Conservation (phyloP, 805 yeast genomes). For the Torulaspora gathmanii region DNA sequence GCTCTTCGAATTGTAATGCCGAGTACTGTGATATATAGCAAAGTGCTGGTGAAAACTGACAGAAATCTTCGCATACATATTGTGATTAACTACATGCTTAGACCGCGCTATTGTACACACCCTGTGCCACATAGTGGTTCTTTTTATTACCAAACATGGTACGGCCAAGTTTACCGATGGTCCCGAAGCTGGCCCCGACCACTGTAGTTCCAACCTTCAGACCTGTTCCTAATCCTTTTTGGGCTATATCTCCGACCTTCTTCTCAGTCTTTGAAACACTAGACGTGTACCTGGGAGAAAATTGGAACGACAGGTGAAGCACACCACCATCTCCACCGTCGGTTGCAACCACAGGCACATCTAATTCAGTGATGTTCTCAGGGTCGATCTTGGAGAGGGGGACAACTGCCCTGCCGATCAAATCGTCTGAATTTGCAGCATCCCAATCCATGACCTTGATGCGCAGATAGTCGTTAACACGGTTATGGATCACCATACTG, state of each 20-base stretch:
- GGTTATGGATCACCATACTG: constrained; percentile 51
- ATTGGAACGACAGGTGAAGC: constrained; percentile 52
- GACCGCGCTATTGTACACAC: constrained; percentile 13
- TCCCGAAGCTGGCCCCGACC: constrained; percentile 43
- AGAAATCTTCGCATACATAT: neutral
- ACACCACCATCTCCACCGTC: constrained; percentile 52
- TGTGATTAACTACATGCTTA: neutral
- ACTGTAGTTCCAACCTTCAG: constrained; percentile 42
- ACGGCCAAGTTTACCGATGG: constrained; percentile 41
- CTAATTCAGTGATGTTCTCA: constrained; percentile 45
- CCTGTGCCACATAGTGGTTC: constrained; percentile 16
- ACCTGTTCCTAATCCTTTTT: constrained; percentile 48
- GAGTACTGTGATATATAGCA: too few relatives aligned
- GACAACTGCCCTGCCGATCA: constrained; percentile 60
- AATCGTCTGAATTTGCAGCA: constrained; percentile 82
- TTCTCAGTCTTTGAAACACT: constrained; percentile 38
- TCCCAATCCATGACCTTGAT: constrained; percentile 85
- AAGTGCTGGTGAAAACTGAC: neutral
- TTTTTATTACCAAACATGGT: constrained; percentile 38
- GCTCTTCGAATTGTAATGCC: too few relatives aligned
- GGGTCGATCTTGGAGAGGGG: constrained; percentile 60
- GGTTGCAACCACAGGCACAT: constrained; percentile 41
- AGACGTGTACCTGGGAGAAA: constrained; percentile 67
- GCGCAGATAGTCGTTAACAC: constrained; percentile 54
- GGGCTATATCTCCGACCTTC: constrained; percentile 46